Conservation (phyloP, 495 filamentous ascomycete species). For the Pyronema domesticum region DNA sequence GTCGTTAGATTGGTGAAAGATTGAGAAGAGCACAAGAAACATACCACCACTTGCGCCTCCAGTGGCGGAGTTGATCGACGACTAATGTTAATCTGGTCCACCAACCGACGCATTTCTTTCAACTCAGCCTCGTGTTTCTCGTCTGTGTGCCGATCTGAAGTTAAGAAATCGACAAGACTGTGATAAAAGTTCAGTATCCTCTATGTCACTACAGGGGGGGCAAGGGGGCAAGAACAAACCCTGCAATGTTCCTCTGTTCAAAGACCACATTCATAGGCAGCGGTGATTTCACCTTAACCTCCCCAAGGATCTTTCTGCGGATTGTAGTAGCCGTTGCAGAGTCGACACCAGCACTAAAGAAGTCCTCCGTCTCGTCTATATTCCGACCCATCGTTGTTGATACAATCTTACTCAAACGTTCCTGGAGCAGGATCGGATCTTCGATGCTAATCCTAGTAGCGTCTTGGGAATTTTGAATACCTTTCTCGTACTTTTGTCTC, state of each 20-base stretch:
- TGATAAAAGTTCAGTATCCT: neutral
- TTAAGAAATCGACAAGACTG: neutral
- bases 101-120: constrained; percentile 14
- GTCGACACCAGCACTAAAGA: constrained; percentile 39
- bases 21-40: constrained; percentile 8
- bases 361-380: constrained; percentile 27
- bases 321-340: constrained; percentile 37
- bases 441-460: constrained; percentile 11
- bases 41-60: neutral
- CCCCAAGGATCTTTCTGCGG: constrained; percentile 18
- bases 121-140: constrained; percentile 17
- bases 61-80: neutral
- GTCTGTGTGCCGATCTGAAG: neutral
- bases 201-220: no score
- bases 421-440: constrained; percentile 17
- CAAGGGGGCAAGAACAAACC: constrained; percentile 11
- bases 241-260: constrained; percentile 29
- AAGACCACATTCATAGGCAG: constrained; percentile 34
- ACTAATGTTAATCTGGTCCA: constrained; percentile 25
- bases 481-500: constrained; percentile 25
- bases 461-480: constrained; percentile 14
- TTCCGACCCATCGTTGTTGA: neutral
- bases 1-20: constrained; percentile 15
- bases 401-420: constrained; percentile 17
- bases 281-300: constrained; percentile 22